A percentile compares a stretch with the other conserved stretches of the same genome.
Conservation (phyloP, 129 eudicot genomes). For the Artemisia annua region DNA sequence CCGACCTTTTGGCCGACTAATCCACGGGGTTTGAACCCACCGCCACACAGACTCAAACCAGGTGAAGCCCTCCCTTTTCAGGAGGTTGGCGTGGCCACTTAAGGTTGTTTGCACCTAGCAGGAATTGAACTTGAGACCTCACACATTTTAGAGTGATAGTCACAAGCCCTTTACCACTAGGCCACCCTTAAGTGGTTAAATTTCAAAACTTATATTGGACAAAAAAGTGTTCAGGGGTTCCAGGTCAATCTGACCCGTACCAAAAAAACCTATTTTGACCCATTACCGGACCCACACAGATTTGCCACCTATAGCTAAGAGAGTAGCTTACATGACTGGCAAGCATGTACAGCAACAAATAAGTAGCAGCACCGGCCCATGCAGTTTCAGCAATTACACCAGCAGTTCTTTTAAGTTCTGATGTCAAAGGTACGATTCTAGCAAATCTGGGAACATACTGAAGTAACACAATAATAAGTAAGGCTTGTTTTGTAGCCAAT, state of each 20-base stretch:
- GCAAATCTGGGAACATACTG: constrained; percentile 77
- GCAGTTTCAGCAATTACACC: constrained; percentile 96
- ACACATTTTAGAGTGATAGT: no score
- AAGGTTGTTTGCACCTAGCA: no score
- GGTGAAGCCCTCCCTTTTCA: no score
- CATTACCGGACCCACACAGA: not conserved
- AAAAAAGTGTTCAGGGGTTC: not conserved
- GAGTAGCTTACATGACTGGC: constrained; percentile 79
- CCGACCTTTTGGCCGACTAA: no score
- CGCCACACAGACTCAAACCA: no score
- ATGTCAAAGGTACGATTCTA: constrained; percentile 68
- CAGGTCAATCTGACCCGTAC: not conserved
- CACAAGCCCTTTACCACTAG: no score
- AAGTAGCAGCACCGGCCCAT: constrained; percentile 94
- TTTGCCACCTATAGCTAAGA: constrained; percentile 1
- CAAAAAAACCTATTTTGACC: not conserved
- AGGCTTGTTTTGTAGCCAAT: constrained; percentile 73
- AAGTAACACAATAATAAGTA: constrained; percentile 65
- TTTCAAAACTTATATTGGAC: not conserved
- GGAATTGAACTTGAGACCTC: no score
- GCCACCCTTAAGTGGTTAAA: no score
- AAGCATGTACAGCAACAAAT: constrained; percentile 83
- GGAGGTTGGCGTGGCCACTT: no score
- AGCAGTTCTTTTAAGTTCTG: constrained; percentile 84
- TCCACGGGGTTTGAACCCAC: no score